Evolutionary conservation across 768 basidiomycete species (phyloP), one percentile per base, ranked within the genome.

Genomic region (Serendipita sp.): DNA sequence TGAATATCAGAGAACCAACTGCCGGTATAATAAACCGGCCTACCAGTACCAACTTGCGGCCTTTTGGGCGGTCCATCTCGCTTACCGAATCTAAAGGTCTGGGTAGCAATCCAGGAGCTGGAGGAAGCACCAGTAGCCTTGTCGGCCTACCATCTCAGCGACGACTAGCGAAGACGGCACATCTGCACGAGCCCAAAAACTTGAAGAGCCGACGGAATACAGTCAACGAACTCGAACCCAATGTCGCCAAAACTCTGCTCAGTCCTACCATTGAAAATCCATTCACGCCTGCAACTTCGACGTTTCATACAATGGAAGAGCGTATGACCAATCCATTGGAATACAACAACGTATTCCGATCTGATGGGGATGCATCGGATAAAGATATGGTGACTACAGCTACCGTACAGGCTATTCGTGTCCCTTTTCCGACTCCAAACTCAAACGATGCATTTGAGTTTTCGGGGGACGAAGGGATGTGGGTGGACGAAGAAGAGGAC

Each of bases 131-230:
- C 15, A 30, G 34, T 16, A 47, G 15, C 13, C 23, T n/a, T 30
- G 7, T 34, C 16, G 65, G 41, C 48, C 18, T 63, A 18, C 4
- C 16, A 4, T 65, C 63, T 15, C 30, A 30, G 23, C 65, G 58
- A 23, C 23, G 45, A 44, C 65, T 67, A 5, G 66, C 66, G 16
- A 66, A 66, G 41, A 67, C 65, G 36, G 52, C 68, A 10, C 68
- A 69, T 46, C 28, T 69, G 44, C 68, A 69, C 44, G 68, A 69
- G 36, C 65, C 66, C 16, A 64, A 65, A 34, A 60, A 60, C 56
- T 8, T 16, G 34, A 16, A n/a, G 28, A 60, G 56, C 34, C 56
- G 35, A n/a, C 16, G 56, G 56, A 51, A 51, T 35, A 60, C 56
- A 32, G 56, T 36, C 23, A 35, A 30, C 28, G 56, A 60, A 32